phyloP scores from a whole-genome alignment of 1,284 basidiomycete species.

The Tylopilus orsonianus region DNA sequence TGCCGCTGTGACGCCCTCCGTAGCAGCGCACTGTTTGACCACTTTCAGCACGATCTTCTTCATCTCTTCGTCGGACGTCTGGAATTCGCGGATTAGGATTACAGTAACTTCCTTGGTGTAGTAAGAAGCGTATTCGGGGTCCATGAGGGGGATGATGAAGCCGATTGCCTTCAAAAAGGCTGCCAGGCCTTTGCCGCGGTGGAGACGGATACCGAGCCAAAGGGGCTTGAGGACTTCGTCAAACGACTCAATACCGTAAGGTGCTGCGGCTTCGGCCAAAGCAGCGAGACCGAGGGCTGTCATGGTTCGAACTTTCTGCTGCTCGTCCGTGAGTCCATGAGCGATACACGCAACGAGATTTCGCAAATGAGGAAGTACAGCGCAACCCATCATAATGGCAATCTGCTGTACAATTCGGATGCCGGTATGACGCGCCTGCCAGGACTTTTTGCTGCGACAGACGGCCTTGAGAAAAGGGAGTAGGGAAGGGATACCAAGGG shows the following conservation, averaged over 20 bases:
- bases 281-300: constrained; percentile 96
- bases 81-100: constrained; percentile 98
- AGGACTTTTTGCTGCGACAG: constrained; percentile 98
- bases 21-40: constrained; percentile 97
- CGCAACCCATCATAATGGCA: constrained; percentile 99
- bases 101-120: constrained; percentile 98
- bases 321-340: constrained; percentile 94
- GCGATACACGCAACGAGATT: constrained; percentile 97
- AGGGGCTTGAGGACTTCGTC: constrained; percentile 98
- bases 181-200: constrained; percentile 96
- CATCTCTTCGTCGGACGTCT: constrained; percentile 99
- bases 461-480: constrained; percentile 98
- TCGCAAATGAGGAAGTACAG: constrained; percentile 95
- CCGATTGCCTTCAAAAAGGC: constrained; percentile 99
- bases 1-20: constrained; percentile 91
- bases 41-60: constrained; percentile 99
- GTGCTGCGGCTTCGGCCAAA: constrained; percentile 94
- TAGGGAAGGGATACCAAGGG: constrained; percentile 95
- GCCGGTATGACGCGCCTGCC: constrained; percentile 99
- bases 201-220: constrained; percentile 97
- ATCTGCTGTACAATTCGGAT: constrained; percentile 99
- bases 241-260: constrained; percentile 99
- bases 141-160: constrained; percentile 99
- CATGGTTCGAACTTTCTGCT: constrained; percentile 99
- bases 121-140: constrained; percentile 97